A percentile compares a stretch with the other conserved stretches of the same genome.
phyloP scores from a whole-genome alignment of 306 rosid genomes.

The Citrullus colocynthis region DNA sequence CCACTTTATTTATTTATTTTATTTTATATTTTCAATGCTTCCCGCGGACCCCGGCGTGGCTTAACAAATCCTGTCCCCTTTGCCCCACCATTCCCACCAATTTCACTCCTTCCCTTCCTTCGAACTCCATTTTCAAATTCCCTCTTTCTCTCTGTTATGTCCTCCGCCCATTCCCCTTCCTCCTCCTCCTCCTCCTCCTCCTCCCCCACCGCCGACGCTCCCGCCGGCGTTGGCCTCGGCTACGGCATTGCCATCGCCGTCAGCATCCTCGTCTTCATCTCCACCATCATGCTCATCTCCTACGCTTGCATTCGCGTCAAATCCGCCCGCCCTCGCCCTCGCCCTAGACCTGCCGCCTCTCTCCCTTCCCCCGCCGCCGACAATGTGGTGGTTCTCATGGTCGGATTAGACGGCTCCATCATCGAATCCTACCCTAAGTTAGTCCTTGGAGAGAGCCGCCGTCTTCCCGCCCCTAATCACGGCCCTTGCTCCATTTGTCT shows the following conservation, averaged over 20 bases:
- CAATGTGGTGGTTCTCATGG: conserved; percentile 8
- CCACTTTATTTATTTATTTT: neutral
- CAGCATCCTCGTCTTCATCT: conserved; percentile 56
- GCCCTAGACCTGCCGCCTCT: neutral
- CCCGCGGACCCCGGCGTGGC: conserved; percentile 34
- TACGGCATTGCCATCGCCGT: conserved; percentile 60
- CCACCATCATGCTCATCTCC: conserved; percentile 59
- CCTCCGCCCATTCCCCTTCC: conserved; percentile 24
- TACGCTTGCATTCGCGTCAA: conserved; percentile 44
- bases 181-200: neutral
- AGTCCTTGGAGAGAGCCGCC: conserved; percentile 35
- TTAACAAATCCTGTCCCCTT: conserved; percentile 19
- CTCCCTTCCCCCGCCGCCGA: neutral
- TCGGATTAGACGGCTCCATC: conserved; percentile 37
- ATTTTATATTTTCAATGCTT: neutral
- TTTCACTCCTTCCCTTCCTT: neutral
- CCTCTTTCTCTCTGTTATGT: conserved; percentile 18
- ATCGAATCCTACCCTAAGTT: conserved; percentile 42
- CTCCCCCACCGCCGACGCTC: conserved; percentile 8
- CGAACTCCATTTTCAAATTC: neutral
- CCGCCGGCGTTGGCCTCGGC: conserved; percentile 47
- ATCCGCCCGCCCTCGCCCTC: neutral
- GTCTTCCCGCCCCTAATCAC: conserved; percentile 34
- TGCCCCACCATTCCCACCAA: neutral
- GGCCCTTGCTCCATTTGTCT: conserved; percentile 48